Evolutionary conservation across 108 stramenopile species (phyloP), one percentile per base, ranked within the genome.

Genomic region (Cyclotella sp.): DNA sequence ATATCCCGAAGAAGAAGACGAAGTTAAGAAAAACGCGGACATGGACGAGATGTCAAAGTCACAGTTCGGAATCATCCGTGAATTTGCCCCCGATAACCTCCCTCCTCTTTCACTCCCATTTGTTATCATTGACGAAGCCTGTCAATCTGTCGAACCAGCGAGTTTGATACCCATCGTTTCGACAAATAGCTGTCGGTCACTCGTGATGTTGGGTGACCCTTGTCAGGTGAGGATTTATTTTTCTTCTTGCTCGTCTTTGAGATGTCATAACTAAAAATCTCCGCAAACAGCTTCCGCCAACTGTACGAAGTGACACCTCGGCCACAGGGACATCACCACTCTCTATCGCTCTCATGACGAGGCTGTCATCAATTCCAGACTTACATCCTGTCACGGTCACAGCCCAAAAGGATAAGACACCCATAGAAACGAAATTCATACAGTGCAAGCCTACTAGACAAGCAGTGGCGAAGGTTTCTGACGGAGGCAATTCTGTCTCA

Each of bases 141-240:
- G 94, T 70, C 97, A 98, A 81, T 90, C 91, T 46, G 91, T 96
- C 3, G 96, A 98, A 75, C 97, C 98, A 0, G 99, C 97, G 54
- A 91, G 85, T 57, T 70, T 97, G 54, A 91, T 96, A 63, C 94
- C 97, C 11, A 72, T 96, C 29, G 89, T 88, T 24, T 79, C 90
- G 8, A 87, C 93, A 27, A 90, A 91, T 70, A 91, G 88, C 57
- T 90, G 93, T 71, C 60, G 86, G 3, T 85, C 92, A 4, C 74
- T 91, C 60, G 97, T 96, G 0, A 64, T 97, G 54, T 88, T 96
- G 15, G 97, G 97, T 15, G 97, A 97, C 74, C 93, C 95, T 10
- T 89, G 90, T 59, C 97, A 97, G 69, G 69, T 70, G 57, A 58
- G 29, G 22, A n/a, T 54, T 46, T 13, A 24, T 22, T 22, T 47